phyloP scores from a whole-genome alignment of 2,329 filamentous ascomycete species.

The Diaporthe sp. region DNA sequence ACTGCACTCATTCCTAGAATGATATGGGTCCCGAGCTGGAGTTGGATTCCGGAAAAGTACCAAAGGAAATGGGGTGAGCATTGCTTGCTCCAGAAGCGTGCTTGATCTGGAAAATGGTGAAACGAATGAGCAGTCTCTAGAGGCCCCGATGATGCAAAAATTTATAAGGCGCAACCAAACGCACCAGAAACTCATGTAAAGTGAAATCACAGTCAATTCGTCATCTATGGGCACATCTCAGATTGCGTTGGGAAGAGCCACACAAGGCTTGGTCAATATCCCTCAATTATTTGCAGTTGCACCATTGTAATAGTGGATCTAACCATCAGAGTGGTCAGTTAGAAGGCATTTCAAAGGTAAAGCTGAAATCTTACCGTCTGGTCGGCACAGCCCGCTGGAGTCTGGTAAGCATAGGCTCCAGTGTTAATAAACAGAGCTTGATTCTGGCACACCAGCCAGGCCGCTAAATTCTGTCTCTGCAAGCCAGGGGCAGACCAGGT shows the following conservation, averaged over 20 bases:
- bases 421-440: slow-evolving; percentile 70
- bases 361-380: slow-evolving; percentile 61
- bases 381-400: slow-evolving; percentile 69
- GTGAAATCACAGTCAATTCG: not conserved
- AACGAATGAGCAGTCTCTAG: not conserved
- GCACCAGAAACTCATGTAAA: not conserved
- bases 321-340: slow-evolving; percentile 6
- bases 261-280: not conserved
- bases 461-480: slow-evolving; percentile 66
- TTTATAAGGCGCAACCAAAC: not conserved
- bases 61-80: slow-evolving; percentile 88
- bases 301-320: slow-evolving; percentile 60
- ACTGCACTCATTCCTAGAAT: slow-evolving; percentile 82
- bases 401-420: slow-evolving; percentile 70
- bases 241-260: not conserved
- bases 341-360: slow-evolving; percentile 5
- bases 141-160: not conserved
- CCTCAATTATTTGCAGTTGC: slow-evolving; percentile 39
- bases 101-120: not conserved
- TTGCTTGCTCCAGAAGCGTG: slow-evolving; percentile 78
- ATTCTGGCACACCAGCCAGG: slow-evolving; percentile 70
- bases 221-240: not conserved
- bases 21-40: slow-evolving; percentile 83
- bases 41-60: slow-evolving; percentile 76
- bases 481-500: slow-evolving; percentile 66